A percentile compares a stretch with the other conserved stretches of the same genome.
phyloP scores from a whole-genome alignment of 2,329 filamentous ascomycete species.

The Ophiocordyceps camponoti-saundersi region DNA sequence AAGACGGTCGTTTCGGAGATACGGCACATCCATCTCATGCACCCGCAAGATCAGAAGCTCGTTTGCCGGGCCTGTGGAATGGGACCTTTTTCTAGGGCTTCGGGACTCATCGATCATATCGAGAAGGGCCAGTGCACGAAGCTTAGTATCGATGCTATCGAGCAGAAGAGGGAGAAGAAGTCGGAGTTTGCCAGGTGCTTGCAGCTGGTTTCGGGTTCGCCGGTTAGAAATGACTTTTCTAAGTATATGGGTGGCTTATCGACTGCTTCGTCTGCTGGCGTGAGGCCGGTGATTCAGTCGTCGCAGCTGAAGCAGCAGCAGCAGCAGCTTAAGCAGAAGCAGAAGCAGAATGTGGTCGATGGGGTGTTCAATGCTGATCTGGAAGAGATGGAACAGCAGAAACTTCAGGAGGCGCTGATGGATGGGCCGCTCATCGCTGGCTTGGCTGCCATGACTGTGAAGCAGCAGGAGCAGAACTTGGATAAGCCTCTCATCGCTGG shows the following conservation, averaged over 20 bases:
- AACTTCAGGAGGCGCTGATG: no score
- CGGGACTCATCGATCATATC: slow-evolving; percentile 25
- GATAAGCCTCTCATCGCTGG: no score
- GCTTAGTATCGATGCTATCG: slow-evolving; percentile 16
- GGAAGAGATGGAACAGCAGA: no score
- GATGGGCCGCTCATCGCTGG: no score
- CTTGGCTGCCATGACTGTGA: no score
- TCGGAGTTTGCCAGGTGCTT: slow-evolving; percentile 16
- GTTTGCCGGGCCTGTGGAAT: slow-evolving; percentile 27
- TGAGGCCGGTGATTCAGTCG: neutral
- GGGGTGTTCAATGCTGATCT: no score
- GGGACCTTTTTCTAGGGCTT: slow-evolving; percentile 18
- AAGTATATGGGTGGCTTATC: slow-evolving; percentile 3
- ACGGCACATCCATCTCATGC: slow-evolving; percentile 13
- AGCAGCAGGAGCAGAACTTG: no score
- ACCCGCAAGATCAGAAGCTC: slow-evolving; percentile 20
- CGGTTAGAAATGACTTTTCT: slow-evolving; percentile 11
- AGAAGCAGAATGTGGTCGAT: no score
- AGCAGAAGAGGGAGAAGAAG: slow-evolving; percentile 17
- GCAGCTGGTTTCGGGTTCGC: slow-evolving; percentile 9
- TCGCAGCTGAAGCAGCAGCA: neutral
- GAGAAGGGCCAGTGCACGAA: slow-evolving; percentile 21
- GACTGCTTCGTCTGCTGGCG: neutral
- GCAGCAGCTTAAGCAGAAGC: neutral
- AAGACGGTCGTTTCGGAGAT: slow-evolving; percentile 12